Conservation (phyloP, 2,329 filamentous ascomycete genomes). For the Exutisphaerella laricina region DNA sequence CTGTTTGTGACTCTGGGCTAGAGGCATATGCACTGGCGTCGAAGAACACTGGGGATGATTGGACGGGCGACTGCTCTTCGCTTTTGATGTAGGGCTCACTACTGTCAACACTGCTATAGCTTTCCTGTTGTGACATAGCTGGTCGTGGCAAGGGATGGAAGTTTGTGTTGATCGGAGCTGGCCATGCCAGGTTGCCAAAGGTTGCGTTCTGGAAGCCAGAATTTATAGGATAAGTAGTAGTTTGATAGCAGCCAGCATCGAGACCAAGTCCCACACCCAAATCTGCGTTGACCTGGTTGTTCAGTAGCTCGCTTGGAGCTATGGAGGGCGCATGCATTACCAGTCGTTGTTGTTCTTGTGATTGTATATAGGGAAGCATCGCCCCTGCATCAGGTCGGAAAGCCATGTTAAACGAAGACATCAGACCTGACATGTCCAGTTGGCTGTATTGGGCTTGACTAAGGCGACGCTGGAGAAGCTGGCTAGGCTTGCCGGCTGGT, state of each 20-base stretch:
- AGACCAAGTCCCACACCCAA: conserved; percentile 11
- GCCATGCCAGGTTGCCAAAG: conserved; percentile 22
- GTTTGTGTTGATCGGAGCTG: conserved; percentile 12
- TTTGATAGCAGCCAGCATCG: conserved; percentile 9
- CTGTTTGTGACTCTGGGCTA: conserved; percentile 37
- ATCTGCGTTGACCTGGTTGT: conserved; percentile 9
- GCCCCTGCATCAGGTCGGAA: conserved; percentile 25
- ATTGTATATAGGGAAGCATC: conserved; percentile 15
- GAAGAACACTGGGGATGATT: conserved; percentile 37
- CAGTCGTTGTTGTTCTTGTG: conserved; percentile 17
- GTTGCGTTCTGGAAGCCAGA: conserved; percentile 16
- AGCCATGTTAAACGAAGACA: conserved; percentile 28
- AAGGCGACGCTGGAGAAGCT: conserved; percentile 25
- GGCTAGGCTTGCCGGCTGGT: conserved; percentile 16
- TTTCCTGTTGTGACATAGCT: conserved; percentile 24
- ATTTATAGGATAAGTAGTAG: conserved; percentile 11
- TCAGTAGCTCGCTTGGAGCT: conserved; percentile 21
- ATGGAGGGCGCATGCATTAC: conserved; percentile 18
- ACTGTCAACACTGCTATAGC: conserved; percentile 23
- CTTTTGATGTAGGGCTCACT: conserved; percentile 39
- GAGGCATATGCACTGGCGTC: conserved; percentile 29
- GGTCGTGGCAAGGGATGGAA: conserved; percentile 11
- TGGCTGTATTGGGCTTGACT: conserved; percentile 25
- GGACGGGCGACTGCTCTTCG: conserved; percentile 40
- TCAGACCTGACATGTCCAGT: conserved; percentile 24